Evolutionary conservation across 768 basidiomycete species (phyloP).

Genomic region (Boletus barrowsii): DNA sequence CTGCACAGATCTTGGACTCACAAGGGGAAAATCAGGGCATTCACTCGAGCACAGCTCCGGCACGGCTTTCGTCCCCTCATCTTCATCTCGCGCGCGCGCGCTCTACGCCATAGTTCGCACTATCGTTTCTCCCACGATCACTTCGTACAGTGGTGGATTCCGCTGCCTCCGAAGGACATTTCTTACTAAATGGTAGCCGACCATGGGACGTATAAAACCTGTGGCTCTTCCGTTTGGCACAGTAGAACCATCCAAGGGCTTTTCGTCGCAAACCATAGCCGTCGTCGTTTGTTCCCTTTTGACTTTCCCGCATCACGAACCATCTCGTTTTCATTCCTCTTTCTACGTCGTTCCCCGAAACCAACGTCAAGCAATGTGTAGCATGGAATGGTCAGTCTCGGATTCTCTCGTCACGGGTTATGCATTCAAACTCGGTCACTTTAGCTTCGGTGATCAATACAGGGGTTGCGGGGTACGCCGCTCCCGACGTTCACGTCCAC

Average conservation of each 20-base stretch:
- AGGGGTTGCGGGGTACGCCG: slow-evolving; percentile 40
- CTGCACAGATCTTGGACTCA: slow-evolving; percentile 19
- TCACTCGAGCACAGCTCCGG: slow-evolving; percentile 21
- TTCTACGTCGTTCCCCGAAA: background rate
- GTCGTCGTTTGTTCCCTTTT: background rate
- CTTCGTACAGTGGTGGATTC: slow-evolving; percentile 27
- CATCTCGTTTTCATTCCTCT: background rate
- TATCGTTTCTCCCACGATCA: slow-evolving; percentile 33
- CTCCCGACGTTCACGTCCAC: background rate
- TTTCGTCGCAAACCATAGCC: background rate
- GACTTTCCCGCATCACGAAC: background rate
- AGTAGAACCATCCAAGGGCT: background rate
- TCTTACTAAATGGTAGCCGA: slow-evolving; percentile 29
- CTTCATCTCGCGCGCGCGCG: slow-evolving; percentile 1
- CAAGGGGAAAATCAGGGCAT: slow-evolving; percentile 30
- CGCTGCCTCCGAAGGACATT: slow-evolving; percentile 28
- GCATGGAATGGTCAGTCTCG: slow-evolving; percentile 50
- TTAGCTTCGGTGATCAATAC: slow-evolving; percentile 41
- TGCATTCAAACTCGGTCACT: slow-evolving; percentile 6
- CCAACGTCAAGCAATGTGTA: slow-evolving; percentile 43
- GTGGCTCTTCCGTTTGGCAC: background rate
- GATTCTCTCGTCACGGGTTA: background rate
- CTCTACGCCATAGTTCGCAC: slow-evolving; percentile 10
- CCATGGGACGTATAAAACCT: slow-evolving; percentile 30
- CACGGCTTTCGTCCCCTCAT: slow-evolving; percentile 4